Percentiles rank a stretch among this genome's conserved stretches.
Evolutionary conservation across 257 asterid species (phyloP).

Genomic region (Ophiorrhiza pumila): DNA sequence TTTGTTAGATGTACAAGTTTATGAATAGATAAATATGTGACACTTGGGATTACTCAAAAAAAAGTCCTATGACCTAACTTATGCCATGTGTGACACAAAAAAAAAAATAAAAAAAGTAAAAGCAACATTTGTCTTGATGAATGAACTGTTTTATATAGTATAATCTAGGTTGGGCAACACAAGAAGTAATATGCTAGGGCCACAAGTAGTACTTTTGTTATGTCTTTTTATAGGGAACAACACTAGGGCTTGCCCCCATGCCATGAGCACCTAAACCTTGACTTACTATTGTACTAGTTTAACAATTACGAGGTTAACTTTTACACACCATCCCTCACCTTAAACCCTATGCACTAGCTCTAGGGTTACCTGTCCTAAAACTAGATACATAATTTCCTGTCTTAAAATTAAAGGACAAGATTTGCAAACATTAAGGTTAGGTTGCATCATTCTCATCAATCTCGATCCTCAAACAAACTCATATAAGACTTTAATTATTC

Average conservation of each 20-base stretch:
- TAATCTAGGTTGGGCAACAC: neutral
- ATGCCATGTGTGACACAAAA: neutral
- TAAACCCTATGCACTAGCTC: constrained; percentile 1
- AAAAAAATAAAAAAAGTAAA: neutral
- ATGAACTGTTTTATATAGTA: neutral
- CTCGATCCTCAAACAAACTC: neutral
- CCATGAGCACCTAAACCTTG: neutral
- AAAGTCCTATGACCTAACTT: neutral
- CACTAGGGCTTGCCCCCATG: neutral
- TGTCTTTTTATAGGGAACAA: neutral
- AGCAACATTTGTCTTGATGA: neutral
- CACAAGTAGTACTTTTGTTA: neutral
- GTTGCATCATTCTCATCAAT: constrained; percentile 1
- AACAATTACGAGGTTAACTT: neutral
- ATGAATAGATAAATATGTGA: neutral
- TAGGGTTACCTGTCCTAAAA: constrained; percentile 11
- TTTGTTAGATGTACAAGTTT: neutral
- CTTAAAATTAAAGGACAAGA: neutral
- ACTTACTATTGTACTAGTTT: neutral
- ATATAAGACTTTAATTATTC: too few species aligned
- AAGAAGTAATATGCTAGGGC: neutral
- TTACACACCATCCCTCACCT: neutral
- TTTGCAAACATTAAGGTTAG: constrained; percentile 3
- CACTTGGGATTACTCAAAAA: neutral
- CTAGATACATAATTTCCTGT: neutral